Base-by-base conservation (phyloP, 345 rosid species). In the Kandelia obovata region DNA sequence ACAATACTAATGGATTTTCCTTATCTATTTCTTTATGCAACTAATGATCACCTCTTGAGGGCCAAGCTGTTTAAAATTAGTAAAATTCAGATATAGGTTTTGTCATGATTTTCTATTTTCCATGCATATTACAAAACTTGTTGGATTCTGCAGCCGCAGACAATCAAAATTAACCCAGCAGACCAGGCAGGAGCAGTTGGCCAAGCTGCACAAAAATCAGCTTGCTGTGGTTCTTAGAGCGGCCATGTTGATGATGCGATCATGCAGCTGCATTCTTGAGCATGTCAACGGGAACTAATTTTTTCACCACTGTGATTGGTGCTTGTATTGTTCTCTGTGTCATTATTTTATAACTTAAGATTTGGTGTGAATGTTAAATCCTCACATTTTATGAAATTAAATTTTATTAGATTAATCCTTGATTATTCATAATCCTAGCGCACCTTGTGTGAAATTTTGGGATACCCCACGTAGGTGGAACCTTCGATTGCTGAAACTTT, bases 141-240 rank as follows among this genome's bases (percentile, higher is more conserved):
- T 23, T 55, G 28, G 28, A 55, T 31, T 20, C 49, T 70, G 75
- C 87, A 86, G 89, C 89, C 89, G 8, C 84, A 76, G 73, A 79
- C 83, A 11, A 78, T 86, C 75, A 83, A 78, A 72, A 83, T 86
- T 67, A 86, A 83, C 76, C 89, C 80, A 64, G 69, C 77, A 16
- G 83, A 83, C 53, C 83, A 79, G 71, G 70, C 80, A 25, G 79
- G 73, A 21, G 78, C 79, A 47, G 63, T 69, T 55, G 52, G 74
- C 39, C 80, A 79, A 68, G 75, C 71, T 20, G 71, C 83, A 2
- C 84, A 76, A 72, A 76, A 78, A 74, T 86, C 86, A 28, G 74
- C 84, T 49, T 86, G 89, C 82, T 86, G 89, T 5, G 87, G 89
- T 47, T 80, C 89, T 62, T 84, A 69, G 81, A 67, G 70, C 43